Evolutionary conservation across 805 yeast species (phyloP), one percentile per base, ranked within the genome.

Genomic region (Candida khao-thaluensis): DNA sequence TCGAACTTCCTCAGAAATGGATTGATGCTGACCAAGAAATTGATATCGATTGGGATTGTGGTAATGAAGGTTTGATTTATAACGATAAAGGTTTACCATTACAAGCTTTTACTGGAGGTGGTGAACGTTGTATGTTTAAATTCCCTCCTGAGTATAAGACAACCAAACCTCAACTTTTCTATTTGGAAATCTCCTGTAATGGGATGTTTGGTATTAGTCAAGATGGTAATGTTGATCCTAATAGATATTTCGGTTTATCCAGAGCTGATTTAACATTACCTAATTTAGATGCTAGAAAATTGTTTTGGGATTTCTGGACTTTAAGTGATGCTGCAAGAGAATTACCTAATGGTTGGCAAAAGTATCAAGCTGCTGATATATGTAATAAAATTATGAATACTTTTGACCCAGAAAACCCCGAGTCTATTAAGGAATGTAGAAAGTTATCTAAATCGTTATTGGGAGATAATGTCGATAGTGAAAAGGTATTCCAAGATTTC

Each of bases 241-340:
- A 86, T 59, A 71, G 86, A 42, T 80, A 74, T 58, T 93, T 90
- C 62, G 61, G 74, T 20, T 68, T 93, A 42, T 66, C 66, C 43
- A 66, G 64, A 30, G 93, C 93, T 10, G 96, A 90, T 57, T 66
- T 91, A 45, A 82, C 86, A 11, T 76, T 84, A 45, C 95, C 95
- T 14, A 85, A 88, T 51, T 54, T 80, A 49, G 83, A 81, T 7
- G 96, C 97, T 3, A 71, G 95, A 16, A 83, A 82, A 0, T 69
- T 91, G 48, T 76, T 62, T 54, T 76, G 79, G 54, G 99, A 91
- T 61, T 93, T 82, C 56, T 85, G 88, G 88, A 81, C 87, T 59
- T 71, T 93, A 41, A 77, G 90, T 16, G 98, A 93, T 58, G 95
- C 95, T 10, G 90, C 96, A 0, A 73, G 97, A 38, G 97, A 91